A percentile compares a stretch with the other conserved stretches of the same genome.
phyloP scores from a whole-genome alignment of 73 alveolate species.

The Paramecium tetraurelia region DNA sequence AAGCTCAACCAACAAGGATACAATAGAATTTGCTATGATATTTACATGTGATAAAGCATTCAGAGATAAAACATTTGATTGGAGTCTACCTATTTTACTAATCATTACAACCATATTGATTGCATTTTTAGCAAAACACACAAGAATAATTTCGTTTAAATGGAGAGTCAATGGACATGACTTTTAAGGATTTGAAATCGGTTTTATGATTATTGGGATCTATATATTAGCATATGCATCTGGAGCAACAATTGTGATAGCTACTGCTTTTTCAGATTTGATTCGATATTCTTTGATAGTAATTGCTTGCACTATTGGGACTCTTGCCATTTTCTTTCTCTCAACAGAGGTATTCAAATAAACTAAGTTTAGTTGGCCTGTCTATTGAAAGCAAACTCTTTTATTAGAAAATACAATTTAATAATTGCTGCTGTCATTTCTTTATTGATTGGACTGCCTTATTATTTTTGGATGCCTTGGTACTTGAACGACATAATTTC shows the following conservation, averaged over 20 bases:
- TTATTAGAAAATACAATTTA: not conserved
- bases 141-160: not conserved
- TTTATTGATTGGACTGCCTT: not conserved
- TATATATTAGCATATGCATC: not conserved
- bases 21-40: not conserved
- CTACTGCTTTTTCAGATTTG: not conserved
- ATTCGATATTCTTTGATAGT: not conserved
- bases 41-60: conserved; percentile 21
- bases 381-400: not conserved
- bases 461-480: not conserved
- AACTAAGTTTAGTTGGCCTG: not conserved
- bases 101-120: not conserved
- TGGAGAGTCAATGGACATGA: not conserved
- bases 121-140: not conserved
- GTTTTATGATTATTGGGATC: not conserved
- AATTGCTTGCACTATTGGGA: not conserved
- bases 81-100: conserved; percentile 10
- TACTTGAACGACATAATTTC: not conserved
- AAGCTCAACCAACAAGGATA: not conserved
- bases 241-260: not conserved
- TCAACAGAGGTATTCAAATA: not conserved
- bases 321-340: not conserved
- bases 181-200: not conserved
- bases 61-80: conserved; percentile 4
- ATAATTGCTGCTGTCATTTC: not conserved